These are phyloP conservation scores for Aspergillus sp. DNA, from an alignment of 2,329 filamentous ascomycete genomes.

Conservation along the genomic window DNA sequence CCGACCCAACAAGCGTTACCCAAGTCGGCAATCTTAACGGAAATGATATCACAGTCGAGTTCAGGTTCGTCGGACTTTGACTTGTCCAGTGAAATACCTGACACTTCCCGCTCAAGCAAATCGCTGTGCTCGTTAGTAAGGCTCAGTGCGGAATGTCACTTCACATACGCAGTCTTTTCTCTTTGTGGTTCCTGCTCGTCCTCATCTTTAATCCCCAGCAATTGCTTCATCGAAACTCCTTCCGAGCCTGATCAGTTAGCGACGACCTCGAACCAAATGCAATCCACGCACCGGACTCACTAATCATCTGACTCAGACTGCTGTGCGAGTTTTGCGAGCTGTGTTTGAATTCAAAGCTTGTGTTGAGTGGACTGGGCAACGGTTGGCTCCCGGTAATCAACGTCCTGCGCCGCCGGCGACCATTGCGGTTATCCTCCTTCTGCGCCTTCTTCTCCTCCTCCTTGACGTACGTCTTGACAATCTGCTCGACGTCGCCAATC, in stretches of 20 bases:
- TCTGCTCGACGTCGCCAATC: slow-evolving; percentile 98
- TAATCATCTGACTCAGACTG: slow-evolving; percentile 83
- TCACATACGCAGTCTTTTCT: slow-evolving; percentile 88
- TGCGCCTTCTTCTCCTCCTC: slow-evolving; percentile 66
- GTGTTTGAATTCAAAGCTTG: slow-evolving; percentile 75
- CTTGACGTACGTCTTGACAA: slow-evolving; percentile 94
- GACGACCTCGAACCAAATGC: not conserved
- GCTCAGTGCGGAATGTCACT: not conserved
- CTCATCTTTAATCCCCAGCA: slow-evolving; percentile 58
- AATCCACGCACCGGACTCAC: slow-evolving; percentile 66
- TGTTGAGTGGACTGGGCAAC: slow-evolving; percentile 89
- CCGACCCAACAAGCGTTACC: slow-evolving; percentile 99
- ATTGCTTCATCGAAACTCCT: slow-evolving; percentile 61
- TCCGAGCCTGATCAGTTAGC: slow-evolving; percentile 43
- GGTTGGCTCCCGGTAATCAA: slow-evolving; percentile 97
- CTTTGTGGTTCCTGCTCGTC: slow-evolving; percentile 76
- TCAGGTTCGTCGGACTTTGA: slow-evolving; percentile 43
- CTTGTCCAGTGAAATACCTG: slow-evolving; percentile 90
- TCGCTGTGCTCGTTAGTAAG: slow-evolving; percentile 61
- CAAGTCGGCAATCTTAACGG: slow-evolving; percentile 97
- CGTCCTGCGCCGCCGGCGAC: slow-evolving; percentile 83
- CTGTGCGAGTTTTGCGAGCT: slow-evolving; percentile 67
- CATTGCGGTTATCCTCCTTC: slow-evolving; percentile 91
- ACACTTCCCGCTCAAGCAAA: slow-evolving; percentile 88
- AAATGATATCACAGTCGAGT: slow-evolving; percentile 73